phyloP scores from a whole-genome alignment of 73 alveolate genomes.

The Tetrahymena thermophila region DNA sequence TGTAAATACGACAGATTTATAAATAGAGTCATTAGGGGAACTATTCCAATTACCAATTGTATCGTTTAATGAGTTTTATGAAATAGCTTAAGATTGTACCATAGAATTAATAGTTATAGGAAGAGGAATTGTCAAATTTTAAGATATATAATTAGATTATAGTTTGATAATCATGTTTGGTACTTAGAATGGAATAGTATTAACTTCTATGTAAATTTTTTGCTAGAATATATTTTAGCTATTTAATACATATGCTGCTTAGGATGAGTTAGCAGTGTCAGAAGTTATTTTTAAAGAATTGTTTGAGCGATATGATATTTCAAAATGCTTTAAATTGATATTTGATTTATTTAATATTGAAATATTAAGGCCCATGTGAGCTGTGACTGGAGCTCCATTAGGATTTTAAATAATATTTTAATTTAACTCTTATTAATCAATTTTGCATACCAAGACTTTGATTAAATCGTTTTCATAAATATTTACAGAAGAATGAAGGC shows the following conservation, averaged over 20 bases:
- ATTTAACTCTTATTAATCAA: background rate
- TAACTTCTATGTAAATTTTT: background rate
- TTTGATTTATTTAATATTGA: background rate
- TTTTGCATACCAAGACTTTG: background rate
- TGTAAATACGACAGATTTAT: background rate
- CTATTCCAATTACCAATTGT: background rate
- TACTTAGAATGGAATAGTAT: background rate
- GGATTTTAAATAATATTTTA: background rate
- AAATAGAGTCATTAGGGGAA: background rate
- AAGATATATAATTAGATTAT: background rate
- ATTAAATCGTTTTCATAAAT: background rate
- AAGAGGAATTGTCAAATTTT: background rate
- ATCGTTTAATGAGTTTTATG: background rate
- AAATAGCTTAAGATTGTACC: background rate
- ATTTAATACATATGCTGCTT: background rate
- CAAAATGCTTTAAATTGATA: background rate
- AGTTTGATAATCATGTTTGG: background rate
- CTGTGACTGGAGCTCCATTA: background rate
- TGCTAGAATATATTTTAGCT: background rate
- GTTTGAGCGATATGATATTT: background rate
- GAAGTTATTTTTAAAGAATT: background rate
- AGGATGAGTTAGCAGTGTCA: background rate
- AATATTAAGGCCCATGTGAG: background rate
- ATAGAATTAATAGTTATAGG: background rate
- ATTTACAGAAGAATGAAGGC: background rate